Base-by-base conservation (phyloP, 257 asterid genomes). In the Verbena officinalis region DNA sequence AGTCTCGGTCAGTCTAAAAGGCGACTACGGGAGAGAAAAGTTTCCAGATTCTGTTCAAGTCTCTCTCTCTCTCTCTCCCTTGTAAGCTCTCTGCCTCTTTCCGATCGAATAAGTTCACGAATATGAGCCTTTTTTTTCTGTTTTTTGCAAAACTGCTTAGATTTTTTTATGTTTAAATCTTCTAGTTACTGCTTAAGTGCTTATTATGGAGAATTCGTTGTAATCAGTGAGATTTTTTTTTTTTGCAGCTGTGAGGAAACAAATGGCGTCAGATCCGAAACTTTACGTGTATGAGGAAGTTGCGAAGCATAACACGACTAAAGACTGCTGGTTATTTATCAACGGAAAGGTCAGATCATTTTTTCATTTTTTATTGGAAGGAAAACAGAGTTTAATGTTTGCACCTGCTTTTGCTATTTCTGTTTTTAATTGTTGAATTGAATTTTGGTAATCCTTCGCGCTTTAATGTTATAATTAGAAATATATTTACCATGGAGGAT, bases 261-360 rank as follows among this genome's bases (percentile, higher is more conserved):
- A 45, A 30, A 88, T 89, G 98, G 85, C 79, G 39, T 67, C 96
- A 55, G 87, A 81, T 86, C 76, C 71, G 61, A 84, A 83, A 62
- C 23, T 80, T 64, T 75, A 65, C 75, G 8, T 45, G 49, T 91
- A 83, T 70, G 95, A 86, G 65, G 98, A 91, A 42, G 96, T 86
- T 65, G 73, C 73, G 31, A 82, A 85, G 84, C 98, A 91, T 69
- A 81, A 83, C 85, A 77, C 75, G 80, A 80, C 71, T 14, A 83
- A 89, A 75, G 98, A 91, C 77, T 91, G 98, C 62, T 91, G 98
- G 98, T 83, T 91, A 17, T 59, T 91, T 55, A 84, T 91, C 51
- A 53, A 65, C 22, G 98, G 98, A 73, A 91, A 91, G 95, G 98
- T 91, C 71, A 46, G 70, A 64, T 78, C 71, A 43, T 40, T 12